Conservation (phyloP, 2,329 filamentous ascomycete genomes). For the Phialocephala subalpina region DNA sequence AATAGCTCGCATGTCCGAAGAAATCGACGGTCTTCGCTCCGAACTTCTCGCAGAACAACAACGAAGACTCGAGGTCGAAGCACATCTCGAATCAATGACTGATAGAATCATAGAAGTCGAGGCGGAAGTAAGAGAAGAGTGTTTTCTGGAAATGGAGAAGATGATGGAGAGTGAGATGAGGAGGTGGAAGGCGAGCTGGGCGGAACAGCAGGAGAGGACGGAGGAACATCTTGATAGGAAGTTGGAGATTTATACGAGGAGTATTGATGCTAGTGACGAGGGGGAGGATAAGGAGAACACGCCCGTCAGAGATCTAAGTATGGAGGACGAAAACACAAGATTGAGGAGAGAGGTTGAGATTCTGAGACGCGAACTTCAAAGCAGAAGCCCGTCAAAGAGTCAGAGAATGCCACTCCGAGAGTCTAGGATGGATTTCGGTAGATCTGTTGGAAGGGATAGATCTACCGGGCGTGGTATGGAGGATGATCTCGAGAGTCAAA, state of each 20-base stretch:
- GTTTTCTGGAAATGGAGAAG: conserved; percentile 84
- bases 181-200: conserved; percentile 82
- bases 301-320: conserved; percentile 51
- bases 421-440: conserved; percentile 10
- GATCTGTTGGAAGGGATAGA: background rate
- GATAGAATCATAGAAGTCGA: conserved; percentile 75
- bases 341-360: conserved; percentile 70
- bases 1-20: conserved; percentile 78
- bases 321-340: conserved; percentile 76
- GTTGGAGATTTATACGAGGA: conserved; percentile 74
- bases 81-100: conserved; percentile 72
- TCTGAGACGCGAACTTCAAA: conserved; percentile 69
- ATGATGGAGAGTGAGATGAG: conserved; percentile 77
- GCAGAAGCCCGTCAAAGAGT: conserved; percentile 53
- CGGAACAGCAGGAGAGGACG: conserved; percentile 79
- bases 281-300: conserved; percentile 66
- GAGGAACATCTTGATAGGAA: conserved; percentile 92
- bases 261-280: conserved; percentile 50
- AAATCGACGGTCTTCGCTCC: conserved; percentile 77
- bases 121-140: conserved; percentile 87
- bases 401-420: conserved; percentile 23
- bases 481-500: conserved; percentile 7
- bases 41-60: conserved; percentile 76
- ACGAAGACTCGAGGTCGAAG: conserved; percentile 74
- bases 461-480: conserved; percentile 4